Evolutionary conservation across 345 rosid species (phyloP), one percentile per base, ranked within the genome.

Genomic region (Eucalyptus polybractea): DNA sequence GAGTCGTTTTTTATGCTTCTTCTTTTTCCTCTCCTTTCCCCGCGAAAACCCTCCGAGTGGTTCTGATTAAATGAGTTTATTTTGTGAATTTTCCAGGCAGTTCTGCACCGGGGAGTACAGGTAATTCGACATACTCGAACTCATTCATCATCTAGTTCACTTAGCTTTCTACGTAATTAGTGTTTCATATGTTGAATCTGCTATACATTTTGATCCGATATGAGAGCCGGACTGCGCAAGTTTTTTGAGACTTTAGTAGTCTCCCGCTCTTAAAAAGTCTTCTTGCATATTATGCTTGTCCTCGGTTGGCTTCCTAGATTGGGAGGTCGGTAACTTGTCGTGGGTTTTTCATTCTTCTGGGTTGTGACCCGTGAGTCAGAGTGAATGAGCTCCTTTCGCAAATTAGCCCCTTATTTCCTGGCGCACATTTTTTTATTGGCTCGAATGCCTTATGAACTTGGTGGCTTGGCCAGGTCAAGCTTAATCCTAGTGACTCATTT

Each of bases 91-190:
- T 89, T 58, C 86, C 97, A 97, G 99, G 97, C 99, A 98, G 92
- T 95, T 97, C 88, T 98, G 98, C 94, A 97, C 99, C 14, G 99
- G 99, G 58, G 99, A 98, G 93, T 93, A 90, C 93, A 97, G 98
- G 99, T 96, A 90, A 44, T 60, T 50, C 16, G 85, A 6, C 85
- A 1, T 21, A 40, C 47, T 76, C 85, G 83, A 76, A 76, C 85
- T 76, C 42, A 1, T 40, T 76, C 16, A 76, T 76, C 47, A 22
- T 40, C 10, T 53, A 53, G 7, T 51, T 25, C 17, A 10, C 42
- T 33, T 62, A 5, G 88, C 65, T 40, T 37, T 40, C 45, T 40
- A 76, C 47, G 47, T 40, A 40, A 24, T 76, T 40, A 40, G 47
- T n/a, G n/a, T n/a, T n/a, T n/a, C n/a, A n/a, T n/a, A n/a, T n/a